phyloP scores from a whole-genome alignment of 106 monocot species.

The Allium cepa region DNA sequence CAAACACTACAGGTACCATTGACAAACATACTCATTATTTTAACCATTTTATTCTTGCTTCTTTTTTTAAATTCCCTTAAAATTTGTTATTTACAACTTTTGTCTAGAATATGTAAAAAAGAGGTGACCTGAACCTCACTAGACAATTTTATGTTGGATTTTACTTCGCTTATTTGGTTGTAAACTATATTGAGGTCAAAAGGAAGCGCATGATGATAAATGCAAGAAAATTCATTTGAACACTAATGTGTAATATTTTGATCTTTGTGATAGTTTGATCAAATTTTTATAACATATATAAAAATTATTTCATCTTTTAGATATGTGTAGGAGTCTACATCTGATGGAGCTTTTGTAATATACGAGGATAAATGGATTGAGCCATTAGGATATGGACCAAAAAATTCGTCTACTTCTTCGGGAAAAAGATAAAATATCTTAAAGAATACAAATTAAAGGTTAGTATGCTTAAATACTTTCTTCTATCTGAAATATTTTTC shows the following conservation, averaged over 20 bases:
- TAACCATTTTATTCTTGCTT: not conserved
- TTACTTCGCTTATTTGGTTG: constrained; percentile 94
- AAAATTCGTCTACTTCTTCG: constrained; percentile 79
- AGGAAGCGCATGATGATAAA: constrained; percentile 98
- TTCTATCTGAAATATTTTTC: not conserved
- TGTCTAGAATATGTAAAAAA: constrained; percentile 93
- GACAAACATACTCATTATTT: not conserved
- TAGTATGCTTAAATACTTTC: not conserved
- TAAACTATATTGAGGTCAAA: constrained; percentile 95
- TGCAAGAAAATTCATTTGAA: constrained; percentile 30
- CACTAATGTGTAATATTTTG: not conserved
- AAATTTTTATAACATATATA: not conserved
- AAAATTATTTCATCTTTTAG: constrained; percentile 13
- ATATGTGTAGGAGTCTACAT: constrained; percentile 93
- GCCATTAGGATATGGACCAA: constrained; percentile 74
- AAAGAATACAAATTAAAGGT: constrained; percentile 94
- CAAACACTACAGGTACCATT: constrained; percentile 82
- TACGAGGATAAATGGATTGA: constrained; percentile 32
- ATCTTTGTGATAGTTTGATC: not conserved
- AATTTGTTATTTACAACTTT: constrained; percentile 51
- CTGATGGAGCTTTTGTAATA: constrained; percentile 69
- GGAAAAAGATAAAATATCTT: constrained; percentile 87
- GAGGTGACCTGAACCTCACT: constrained; percentile 91
- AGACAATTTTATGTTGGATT: constrained; percentile 99
- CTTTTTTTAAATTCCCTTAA: not conserved